These are phyloP conservation scores for Strobilomyces dryophilus DNA, from an alignment of 768 basidiomycete species.

Conservation along the genomic window DNA sequence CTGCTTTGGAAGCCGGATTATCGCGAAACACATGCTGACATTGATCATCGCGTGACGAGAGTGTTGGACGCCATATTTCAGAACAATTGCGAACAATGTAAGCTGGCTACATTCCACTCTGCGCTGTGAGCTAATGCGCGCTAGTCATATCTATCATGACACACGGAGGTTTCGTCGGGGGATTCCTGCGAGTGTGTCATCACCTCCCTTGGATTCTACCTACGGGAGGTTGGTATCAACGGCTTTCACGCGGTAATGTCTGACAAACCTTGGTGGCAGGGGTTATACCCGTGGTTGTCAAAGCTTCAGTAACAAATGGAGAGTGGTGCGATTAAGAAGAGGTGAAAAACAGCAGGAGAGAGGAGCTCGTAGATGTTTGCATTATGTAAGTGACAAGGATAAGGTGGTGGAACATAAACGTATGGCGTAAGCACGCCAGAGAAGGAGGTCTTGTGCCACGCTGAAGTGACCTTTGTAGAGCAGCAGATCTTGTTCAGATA, in stretches of 20 bases:
- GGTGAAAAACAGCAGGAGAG: neutral
- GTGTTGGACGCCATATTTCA: neutral
- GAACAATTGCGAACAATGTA: neutral
- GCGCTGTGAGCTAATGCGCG: neutral
- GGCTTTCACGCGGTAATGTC: too few relatives aligned
- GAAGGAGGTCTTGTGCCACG: neutral
- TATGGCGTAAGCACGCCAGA: neutral
- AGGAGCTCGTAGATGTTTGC: neutral
- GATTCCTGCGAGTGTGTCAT: constrained; percentile 45
- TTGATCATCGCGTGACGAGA: neutral
- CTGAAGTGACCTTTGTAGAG: neutral
- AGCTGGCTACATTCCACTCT: neutral
- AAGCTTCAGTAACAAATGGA: neutral
- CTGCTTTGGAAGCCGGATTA: constrained; percentile 41
- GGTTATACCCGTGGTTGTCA: constrained; percentile 2
- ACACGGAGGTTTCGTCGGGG: constrained; percentile 60
- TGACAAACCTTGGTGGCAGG: neutral
- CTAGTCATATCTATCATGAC: constrained; percentile 63
- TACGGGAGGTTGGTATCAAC: constrained; percentile 55
- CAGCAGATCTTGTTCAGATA: neutral
- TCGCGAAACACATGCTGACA: constrained; percentile 4
- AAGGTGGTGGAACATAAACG: neutral
- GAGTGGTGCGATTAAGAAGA: neutral
- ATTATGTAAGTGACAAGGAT: neutral
- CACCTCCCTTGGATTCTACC: constrained; percentile 44